Conservation (phyloP, 1,284 basidiomycete species). For the Megacollybia platyphylla region DNA sequence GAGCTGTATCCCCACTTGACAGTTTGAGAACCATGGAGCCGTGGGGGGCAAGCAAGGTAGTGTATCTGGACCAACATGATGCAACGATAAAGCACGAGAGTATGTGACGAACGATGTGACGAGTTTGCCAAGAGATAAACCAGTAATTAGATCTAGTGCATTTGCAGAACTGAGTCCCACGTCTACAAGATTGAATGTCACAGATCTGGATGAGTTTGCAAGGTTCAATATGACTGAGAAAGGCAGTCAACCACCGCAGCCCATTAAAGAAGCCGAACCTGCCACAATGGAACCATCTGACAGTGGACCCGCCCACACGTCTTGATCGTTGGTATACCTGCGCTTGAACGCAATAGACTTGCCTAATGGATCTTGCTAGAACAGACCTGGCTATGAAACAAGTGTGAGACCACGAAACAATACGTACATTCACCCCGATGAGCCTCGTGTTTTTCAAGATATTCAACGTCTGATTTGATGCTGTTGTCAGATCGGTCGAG, state of each 20-base stretch:
- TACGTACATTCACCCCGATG: slow-evolving; percentile 27
- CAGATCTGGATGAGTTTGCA: slow-evolving; percentile 20
- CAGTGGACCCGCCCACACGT: slow-evolving; percentile 36
- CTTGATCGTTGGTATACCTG: slow-evolving; percentile 34
- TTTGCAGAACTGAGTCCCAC: slow-evolving; percentile 25
- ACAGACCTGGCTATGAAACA: slow-evolving; percentile 3
- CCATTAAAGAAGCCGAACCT: slow-evolving; percentile 15
- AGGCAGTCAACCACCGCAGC: slow-evolving; percentile 1
- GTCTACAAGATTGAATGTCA: slow-evolving; percentile 28
- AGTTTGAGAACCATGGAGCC: slow-evolving; percentile 28
- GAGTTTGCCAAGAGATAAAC: slow-evolving; percentile 22
- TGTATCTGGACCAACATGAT: slow-evolving; percentile 15
- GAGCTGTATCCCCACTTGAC: slow-evolving; percentile 13
- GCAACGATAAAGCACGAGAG: not conserved
- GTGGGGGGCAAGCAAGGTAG: slow-evolving; percentile 23
- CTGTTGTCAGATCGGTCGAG: slow-evolving; percentile 25
- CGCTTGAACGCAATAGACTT: slow-evolving; percentile 31
- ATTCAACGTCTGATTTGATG: slow-evolving; percentile 18
- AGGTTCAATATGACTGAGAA: slow-evolving; percentile 29
- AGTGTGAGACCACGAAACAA: not conserved
- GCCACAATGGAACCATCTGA: slow-evolving; percentile 35
- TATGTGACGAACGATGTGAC: slow-evolving; percentile 18
- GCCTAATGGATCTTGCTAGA: slow-evolving; percentile 34
- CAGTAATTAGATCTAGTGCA: slow-evolving; percentile 26
- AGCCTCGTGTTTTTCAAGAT: slow-evolving; percentile 27